A percentile compares a stretch with the other conserved stretches of the same genome.
Evolutionary conservation across 202 grass and related monocot species (phyloP).

Genomic region (Eragrostis tef): DNA sequence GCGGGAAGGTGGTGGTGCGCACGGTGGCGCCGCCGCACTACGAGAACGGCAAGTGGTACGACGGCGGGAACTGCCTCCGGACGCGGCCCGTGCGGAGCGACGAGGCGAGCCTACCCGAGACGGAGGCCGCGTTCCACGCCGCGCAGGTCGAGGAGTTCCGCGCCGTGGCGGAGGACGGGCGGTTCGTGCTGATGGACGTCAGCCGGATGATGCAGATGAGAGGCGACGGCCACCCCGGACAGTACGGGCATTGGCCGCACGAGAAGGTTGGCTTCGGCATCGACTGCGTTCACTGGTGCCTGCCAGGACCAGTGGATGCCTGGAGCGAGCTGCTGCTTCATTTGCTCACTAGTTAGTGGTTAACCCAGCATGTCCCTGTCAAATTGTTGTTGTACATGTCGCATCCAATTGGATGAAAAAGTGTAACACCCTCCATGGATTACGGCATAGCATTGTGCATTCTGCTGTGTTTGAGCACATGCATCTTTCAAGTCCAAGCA

Average conservation of each 20-base stretch:
- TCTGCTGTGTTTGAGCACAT: not conserved
- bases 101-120: slow-evolving; percentile 43
- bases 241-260: slow-evolving; percentile 57
- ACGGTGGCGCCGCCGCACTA: slow-evolving; percentile 77
- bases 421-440: not conserved
- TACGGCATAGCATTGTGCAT: not conserved
- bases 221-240: slow-evolving; percentile 57
- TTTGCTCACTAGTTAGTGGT: slow-evolving; percentile 36
- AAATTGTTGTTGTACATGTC: slow-evolving; percentile 6
- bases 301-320: slow-evolving; percentile 70
- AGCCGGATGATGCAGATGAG: slow-evolving; percentile 67
- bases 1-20: slow-evolving; percentile 52
- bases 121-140: slow-evolving; percentile 52
- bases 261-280: slow-evolving; percentile 57
- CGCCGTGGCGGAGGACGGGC: slow-evolving; percentile 15
- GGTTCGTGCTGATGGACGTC: slow-evolving; percentile 59
- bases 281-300: slow-evolving; percentile 78
- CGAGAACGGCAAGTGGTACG: slow-evolving; percentile 72
- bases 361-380: not conserved
- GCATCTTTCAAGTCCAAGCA: not conserved
- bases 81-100: slow-evolving; percentile 42
- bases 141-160: slow-evolving; percentile 60
- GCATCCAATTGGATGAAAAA: slow-evolving; percentile 17
- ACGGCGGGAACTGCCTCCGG: slow-evolving; percentile 63
- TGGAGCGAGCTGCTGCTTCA: slow-evolving; percentile 68